Evolutionary conservation across 306 rosid species (phyloP).

Genomic region (Casuarina equisetifolia): DNA sequence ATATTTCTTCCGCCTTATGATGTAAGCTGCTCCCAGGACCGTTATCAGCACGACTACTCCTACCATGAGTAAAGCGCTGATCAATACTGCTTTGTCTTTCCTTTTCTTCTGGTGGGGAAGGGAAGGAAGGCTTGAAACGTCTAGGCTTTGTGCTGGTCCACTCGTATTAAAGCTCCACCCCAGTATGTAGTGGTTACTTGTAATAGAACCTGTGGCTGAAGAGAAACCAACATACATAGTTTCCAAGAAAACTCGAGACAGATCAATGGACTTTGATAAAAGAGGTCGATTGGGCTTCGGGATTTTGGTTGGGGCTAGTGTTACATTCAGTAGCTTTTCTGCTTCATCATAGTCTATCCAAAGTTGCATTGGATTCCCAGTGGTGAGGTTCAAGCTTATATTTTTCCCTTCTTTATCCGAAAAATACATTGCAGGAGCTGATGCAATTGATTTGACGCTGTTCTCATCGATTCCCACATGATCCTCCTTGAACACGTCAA

Average conservation of each 20-base stretch:
- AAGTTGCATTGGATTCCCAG: slow-evolving; percentile 30
- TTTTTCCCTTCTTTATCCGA: not conserved
- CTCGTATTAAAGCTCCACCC: slow-evolving; percentile 43
- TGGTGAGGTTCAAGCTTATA: slow-evolving; percentile 13
- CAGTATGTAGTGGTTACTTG: slow-evolving; percentile 22
- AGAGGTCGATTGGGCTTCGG: slow-evolving; percentile 27
- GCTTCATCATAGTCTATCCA: slow-evolving; percentile 8
- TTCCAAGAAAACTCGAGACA: slow-evolving; percentile 17
- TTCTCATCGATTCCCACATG: slow-evolving; percentile 43
- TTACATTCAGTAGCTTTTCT: slow-evolving; percentile 15
- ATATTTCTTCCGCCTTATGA: slow-evolving; percentile 17
- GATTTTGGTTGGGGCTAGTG: slow-evolving; percentile 19
- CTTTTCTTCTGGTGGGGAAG: not conserved
- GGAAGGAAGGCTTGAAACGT: slow-evolving; percentile 9
- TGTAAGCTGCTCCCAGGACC: not conserved
- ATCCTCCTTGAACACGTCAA: not conserved
- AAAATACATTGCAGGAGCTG: slow-evolving; percentile 20
- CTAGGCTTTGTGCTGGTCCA: slow-evolving; percentile 33
- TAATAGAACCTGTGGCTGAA: slow-evolving; percentile 25
- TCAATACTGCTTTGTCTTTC: not conserved
- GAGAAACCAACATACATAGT: slow-evolving; percentile 42
- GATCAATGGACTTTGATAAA: slow-evolving; percentile 11
- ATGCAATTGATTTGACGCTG: slow-evolving; percentile 12
- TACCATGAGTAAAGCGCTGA: not conserved
- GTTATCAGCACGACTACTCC: not conserved